These are phyloP conservation scores for Magnusiomyces ingens DNA, from an alignment of 1,139 yeast genomes.

Conservation along the genomic window DNA sequence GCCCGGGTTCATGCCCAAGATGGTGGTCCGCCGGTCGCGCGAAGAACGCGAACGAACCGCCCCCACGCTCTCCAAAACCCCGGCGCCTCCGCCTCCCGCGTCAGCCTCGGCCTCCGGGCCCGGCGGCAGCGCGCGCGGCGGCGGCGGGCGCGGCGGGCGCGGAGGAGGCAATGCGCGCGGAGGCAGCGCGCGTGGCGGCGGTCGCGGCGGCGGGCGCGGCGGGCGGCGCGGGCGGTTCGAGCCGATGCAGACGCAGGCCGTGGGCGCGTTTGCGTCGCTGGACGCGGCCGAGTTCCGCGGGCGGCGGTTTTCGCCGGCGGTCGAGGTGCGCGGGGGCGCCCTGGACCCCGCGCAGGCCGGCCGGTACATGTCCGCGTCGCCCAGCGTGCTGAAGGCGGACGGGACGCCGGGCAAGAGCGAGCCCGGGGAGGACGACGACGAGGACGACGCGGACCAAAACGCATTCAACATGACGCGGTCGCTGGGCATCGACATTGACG, in stretches of 20 bases:
- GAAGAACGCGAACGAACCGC: slow-evolving; percentile 78
- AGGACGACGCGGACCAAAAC: slow-evolving; percentile 2
- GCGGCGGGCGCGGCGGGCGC: slow-evolving; percentile 17
- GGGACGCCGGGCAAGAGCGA: slow-evolving; percentile 3
- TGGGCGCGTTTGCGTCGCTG: slow-evolving; percentile 33
- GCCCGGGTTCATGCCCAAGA: slow-evolving; percentile 71
- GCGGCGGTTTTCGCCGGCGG: slow-evolving; percentile 11
- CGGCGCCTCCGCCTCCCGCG: slow-evolving; percentile 31
- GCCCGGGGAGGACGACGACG: slow-evolving; percentile 9
- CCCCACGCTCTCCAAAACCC: slow-evolving; percentile 38
- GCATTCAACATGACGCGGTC: slow-evolving; percentile 15
- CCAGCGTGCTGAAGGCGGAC: background rate
- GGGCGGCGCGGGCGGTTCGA: slow-evolving; percentile 31
- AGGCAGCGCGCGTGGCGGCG: slow-evolving; percentile 17
- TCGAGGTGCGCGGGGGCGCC: slow-evolving; percentile 6
- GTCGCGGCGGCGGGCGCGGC: slow-evolving; percentile 25
- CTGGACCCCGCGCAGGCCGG: background rate
- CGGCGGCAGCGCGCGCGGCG: slow-evolving; percentile 17
- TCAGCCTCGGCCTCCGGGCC: slow-evolving; percentile 18
- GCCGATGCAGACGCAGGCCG: slow-evolving; percentile 28
- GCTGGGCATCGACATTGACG: slow-evolving; percentile 10
- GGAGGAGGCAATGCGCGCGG: slow-evolving; percentile 8
- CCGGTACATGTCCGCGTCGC: slow-evolving; percentile 1
- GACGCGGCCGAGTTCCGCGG: slow-evolving; percentile 11
- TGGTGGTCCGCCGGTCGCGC: slow-evolving; percentile 70